Percentiles rank a stretch among this genome's conserved stretches.
These are phyloP conservation scores for Cochlearia excelsa DNA, from an alignment of 345 rosid species.

Conservation along the genomic window DNA sequence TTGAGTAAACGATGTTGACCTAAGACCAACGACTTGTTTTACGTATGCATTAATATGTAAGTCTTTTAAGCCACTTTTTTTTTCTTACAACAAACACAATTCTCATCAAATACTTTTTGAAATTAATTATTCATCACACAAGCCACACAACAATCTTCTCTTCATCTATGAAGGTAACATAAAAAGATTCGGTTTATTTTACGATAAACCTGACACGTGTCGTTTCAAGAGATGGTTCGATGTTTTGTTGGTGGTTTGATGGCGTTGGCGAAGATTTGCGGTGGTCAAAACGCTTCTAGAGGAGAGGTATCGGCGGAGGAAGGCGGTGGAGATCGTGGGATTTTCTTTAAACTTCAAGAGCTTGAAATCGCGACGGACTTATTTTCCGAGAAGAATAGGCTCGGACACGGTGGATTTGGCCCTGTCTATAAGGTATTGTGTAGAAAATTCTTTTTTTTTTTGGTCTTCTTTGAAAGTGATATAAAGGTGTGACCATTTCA, in stretches of 20 bases:
- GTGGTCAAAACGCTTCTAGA: slow-evolving; percentile 14
- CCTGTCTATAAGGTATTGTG: slow-evolving; percentile 72
- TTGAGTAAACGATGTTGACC: slow-evolving; percentile 28
- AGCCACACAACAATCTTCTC: not conserved
- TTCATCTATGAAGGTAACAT: slow-evolving; percentile 1
- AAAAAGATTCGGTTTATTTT: not conserved
- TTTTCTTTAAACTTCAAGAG: slow-evolving; percentile 57
- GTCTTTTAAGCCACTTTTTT: not conserved
- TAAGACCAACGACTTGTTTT: slow-evolving; percentile 14
- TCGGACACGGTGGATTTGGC: slow-evolving; percentile 92
- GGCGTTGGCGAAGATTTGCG: slow-evolving; percentile 28
- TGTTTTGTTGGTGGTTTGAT: slow-evolving; percentile 17
- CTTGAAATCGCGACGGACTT: slow-evolving; percentile 70
- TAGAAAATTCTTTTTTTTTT: not conserved
- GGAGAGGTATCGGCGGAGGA: slow-evolving; percentile 21
- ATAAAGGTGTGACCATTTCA: no score
- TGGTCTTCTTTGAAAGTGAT: not conserved
- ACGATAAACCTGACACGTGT: not conserved
- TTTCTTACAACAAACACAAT: slow-evolving; percentile 6
- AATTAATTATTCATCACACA: slow-evolving; percentile 3
- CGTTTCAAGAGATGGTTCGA: slow-evolving; percentile 27
- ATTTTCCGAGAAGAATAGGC: slow-evolving; percentile 71
- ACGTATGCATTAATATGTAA: slow-evolving; percentile 5
- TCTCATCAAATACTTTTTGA: not conserved
- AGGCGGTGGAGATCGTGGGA: slow-evolving; percentile 35